Conservation (phyloP, 352 stramenopile genomes). For the Phytopythium delawarense region DNA sequence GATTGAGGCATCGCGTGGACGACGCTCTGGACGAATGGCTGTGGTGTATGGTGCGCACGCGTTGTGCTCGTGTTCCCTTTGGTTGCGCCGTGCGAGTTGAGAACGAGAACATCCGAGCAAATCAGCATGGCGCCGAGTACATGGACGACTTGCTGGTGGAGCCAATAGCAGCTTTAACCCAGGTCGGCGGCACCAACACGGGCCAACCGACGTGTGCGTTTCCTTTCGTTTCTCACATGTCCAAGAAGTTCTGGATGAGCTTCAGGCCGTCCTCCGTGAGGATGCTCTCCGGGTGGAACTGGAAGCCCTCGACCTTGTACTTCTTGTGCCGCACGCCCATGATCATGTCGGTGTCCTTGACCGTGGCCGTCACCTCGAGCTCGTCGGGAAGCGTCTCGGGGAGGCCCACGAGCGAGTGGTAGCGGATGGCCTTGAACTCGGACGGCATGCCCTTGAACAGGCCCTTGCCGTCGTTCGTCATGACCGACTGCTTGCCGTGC, state of each 20-base stretch:
- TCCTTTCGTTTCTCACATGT: constrained; percentile 48
- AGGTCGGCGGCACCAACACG: neutral
- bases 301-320: constrained; percentile 83
- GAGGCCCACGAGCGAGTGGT: constrained; percentile 84
- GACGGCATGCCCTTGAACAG: constrained; percentile 79
- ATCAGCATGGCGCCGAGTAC: neutral
- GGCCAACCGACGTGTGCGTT: neutral
- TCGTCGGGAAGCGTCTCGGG: constrained; percentile 75
- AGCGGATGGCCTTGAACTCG: constrained; percentile 82
- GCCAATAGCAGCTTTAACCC: neutral
- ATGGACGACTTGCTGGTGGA: neutral
- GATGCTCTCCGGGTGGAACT: constrained; percentile 89
- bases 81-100: neutral
- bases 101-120: neutral
- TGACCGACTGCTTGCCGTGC: constrained; percentile 84
- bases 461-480: constrained; percentile 80
- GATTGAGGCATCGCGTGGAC: constrained; percentile 24
- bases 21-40: neutral
- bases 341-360: constrained; percentile 85
- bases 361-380: constrained; percentile 77
- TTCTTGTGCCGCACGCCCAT: constrained; percentile 87
- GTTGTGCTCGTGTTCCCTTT: neutral
- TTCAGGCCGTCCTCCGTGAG: constrained; percentile 76
- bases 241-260: constrained; percentile 86
- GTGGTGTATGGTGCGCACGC: neutral